These are phyloP conservation scores for Cryphonectria naterciae DNA, from an alignment of 2,329 filamentous ascomycete species.

Conservation along the genomic window DNA sequence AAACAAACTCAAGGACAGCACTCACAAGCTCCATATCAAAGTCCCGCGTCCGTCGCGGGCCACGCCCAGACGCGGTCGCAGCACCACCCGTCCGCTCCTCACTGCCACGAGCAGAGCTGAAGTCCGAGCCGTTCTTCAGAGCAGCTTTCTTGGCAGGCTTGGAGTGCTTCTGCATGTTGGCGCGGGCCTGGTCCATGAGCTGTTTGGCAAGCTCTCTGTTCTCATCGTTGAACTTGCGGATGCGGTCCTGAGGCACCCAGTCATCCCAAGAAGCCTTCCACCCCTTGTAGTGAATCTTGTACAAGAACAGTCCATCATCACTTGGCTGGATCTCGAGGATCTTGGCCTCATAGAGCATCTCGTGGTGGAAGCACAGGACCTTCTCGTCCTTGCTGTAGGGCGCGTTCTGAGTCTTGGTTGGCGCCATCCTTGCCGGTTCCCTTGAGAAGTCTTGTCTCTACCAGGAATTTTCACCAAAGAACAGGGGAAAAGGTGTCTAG, in stretches of 20 bases:
- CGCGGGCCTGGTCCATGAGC: slow-evolving; percentile 70
- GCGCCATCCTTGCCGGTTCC: slow-evolving; percentile 39
- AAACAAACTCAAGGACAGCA: slow-evolving; percentile 35
- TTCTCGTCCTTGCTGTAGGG: slow-evolving; percentile 80
- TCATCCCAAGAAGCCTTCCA: slow-evolving; percentile 99
- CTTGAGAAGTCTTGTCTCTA: neutral
- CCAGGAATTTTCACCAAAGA: neutral
- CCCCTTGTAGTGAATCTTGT: slow-evolving; percentile 97
- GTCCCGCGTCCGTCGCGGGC: slow-evolving; percentile 75
- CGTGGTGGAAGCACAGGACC: slow-evolving; percentile 95
- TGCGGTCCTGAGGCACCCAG: slow-evolving; percentile 92
- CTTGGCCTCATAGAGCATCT: slow-evolving; percentile 97
- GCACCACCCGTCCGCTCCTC: slow-evolving; percentile 73
- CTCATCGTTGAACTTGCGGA: slow-evolving; percentile 92
- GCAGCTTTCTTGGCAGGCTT: slow-evolving; percentile 46
- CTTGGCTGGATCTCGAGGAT: slow-evolving; percentile 77
- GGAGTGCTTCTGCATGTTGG: slow-evolving; percentile 53
- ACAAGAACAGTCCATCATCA: slow-evolving; percentile 76
- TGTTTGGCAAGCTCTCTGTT: slow-evolving; percentile 86
- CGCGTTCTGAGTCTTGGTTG: slow-evolving; percentile 48
- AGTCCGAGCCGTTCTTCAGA: slow-evolving; percentile 60
- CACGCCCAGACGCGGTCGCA: slow-evolving; percentile 64
- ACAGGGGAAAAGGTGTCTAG: neutral
- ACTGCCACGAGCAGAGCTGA: slow-evolving; percentile 71
- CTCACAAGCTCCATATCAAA: slow-evolving; percentile 82